Evolutionary conservation across 1,284 basidiomycete species (phyloP), one percentile per base, ranked within the genome.

Genomic region (Moniliella sp.): DNA sequence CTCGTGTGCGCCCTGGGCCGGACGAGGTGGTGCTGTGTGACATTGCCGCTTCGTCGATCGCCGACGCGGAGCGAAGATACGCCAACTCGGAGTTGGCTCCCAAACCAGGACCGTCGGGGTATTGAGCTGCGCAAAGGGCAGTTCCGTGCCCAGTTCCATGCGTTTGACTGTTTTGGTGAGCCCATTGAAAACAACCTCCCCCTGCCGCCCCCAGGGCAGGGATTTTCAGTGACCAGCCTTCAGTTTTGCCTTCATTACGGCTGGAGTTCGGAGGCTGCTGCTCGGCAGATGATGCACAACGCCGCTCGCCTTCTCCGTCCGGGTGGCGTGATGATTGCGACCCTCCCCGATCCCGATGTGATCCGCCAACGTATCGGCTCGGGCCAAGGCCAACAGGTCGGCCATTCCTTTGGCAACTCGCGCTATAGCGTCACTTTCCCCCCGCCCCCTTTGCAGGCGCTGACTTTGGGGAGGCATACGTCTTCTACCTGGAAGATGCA

Each of bases 181-280:
- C 46, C 66, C 31, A 19, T 19, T 4, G n/a, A 31, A 18, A 31
- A n/a, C n/a, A n/a, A n/a, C n/a, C n/a, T n/a, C n/a, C n/a, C n/a
- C n/a, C 36, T 40, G 27, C 35, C 34, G 9, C 15, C 19, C 25
- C 15, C 4, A 15, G 42, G 68, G 63, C 68, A 75, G 42, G 65
- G 76, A 1, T 66, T 97, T 25, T 67, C 69, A 5, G 70, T 72
- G 29, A 73, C 97, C 13, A 79, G 81, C 2, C 78, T 94, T 76
- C 91, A 99, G 59, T 99, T 99, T 62, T 97, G 88, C 64, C 91
- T 97, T 81, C 91, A 99, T 61, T 97, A 99, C 56, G 91, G 88
- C 5, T 97, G 94, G 61, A 84, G 94, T 58, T 76, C 70, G 25
- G 71, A 75, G 18, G 65, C 70, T 32, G 93, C 91, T 60, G 81